Evolutionary conservation across 2,329 filamentous ascomycete species (phyloP), one percentile per base, ranked within the genome.

Genomic region (Talaromyces atroroseus): DNA sequence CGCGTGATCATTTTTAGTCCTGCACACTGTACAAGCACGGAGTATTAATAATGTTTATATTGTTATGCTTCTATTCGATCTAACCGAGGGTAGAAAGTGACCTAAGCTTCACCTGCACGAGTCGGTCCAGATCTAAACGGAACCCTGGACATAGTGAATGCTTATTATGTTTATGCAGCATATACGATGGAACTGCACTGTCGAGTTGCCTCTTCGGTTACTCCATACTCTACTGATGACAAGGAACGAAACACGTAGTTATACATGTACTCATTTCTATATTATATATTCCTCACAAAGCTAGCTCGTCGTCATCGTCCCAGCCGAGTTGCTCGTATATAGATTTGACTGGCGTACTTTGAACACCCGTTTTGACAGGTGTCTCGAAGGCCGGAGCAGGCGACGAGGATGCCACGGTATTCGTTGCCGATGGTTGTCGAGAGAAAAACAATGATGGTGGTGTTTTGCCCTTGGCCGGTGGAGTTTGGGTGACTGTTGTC

Each of bases 301-400:
- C 53, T 24, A 51, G 40, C 45, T 70, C 67, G 55, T 75, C 71
- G 56, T 74, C 64, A 59, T 70, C 71, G 59, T 75, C 70, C 75
- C 75, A 78, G 52, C 75, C 75, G 50, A 78, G 58, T 47, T 70
- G 65, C 57, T 71, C 71, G 56, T 77, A 77, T 45, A 77, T 73
- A 8, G 74, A 71, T 51, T 71, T 71, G 54, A 71, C 68, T 18
- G 66, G 68, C 7, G 68, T 73, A 20, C 46, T 47, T 11, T 50
- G 45, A 29, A 47, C 18, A 21, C 20, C 20, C 57, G 59, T 60
- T 61, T 71, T 73, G 26, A 69, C 61, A 1, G 71, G 71, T 2
- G 70, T 71, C n/a, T 64, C 65, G 16, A 68, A 58, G 38, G 68
- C 63, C 34, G 59, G 59, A 2, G 57, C 57, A 20, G 62, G 63